Evolutionary conservation across 2,329 filamentous ascomycete genomes (phyloP), one percentile per base, ranked within the genome.

Genomic region (Cladosporium phlei): DNA sequence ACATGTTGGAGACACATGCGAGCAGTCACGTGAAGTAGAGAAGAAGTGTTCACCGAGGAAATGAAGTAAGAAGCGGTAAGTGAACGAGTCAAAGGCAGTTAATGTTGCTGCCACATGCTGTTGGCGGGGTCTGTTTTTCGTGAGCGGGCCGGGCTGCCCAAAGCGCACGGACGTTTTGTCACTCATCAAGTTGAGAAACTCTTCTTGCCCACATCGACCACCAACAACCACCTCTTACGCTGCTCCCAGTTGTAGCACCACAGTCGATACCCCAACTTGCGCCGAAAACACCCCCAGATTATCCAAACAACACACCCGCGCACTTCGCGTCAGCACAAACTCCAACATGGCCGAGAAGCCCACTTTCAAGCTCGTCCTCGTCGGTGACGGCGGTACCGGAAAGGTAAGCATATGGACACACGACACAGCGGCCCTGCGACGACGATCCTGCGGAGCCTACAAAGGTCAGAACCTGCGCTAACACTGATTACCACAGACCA

Each of bases 341-440:
- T 22, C 8, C 35, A 47, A 39, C n/a, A 47, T 47, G 45, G 28
- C 37, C 9, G 29, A 47, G 17, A 33, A 56, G 88, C 91, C 59
- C 25, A 95, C 88, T 72, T 98, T 98, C 86, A 98, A 98, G 88
- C 88, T 98, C 66, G 93, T 98, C 71, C 88, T 98, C 75, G 93
- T 98, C 67, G 93, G 93, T 72, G 93, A 98, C 71, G 93, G 93
- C 75, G 93, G 93, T 81, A 98, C 93, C 66, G 93, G 93, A 77
- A 98, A 98, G 90, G 93, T 94, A 74, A 74, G 83, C n/a, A n/a
- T n/a, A n/a, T n/a, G n/a, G 7, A 33, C 27, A 25, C 20, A 10
- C 27, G 22, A 14, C 14, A 17, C 17, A 16, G 17, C 34, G 7
- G 42, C 27, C 16, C 12, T 12, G 7, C 21, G 33, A 10, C 12